phyloP scores from a whole-genome alignment of 2,329 filamentous ascomycete genomes.

The Clonostachys chloroleuca region DNA sequence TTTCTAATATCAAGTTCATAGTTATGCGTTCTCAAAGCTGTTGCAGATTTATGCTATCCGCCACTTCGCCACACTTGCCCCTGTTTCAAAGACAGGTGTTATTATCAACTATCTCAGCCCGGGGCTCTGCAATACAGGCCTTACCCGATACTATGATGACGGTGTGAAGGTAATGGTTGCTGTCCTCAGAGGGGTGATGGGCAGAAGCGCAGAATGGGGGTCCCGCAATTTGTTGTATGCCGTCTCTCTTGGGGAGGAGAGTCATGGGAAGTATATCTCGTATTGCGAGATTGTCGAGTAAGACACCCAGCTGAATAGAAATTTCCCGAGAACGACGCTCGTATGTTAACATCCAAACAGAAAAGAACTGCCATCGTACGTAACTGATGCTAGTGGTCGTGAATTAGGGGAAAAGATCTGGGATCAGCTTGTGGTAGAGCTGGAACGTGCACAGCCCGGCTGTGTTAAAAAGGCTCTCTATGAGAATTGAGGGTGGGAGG shows the following conservation, averaged over 20 bases:
- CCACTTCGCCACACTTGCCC: constrained; percentile 15
- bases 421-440: constrained; percentile 14
- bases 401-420: constrained; percentile 15
- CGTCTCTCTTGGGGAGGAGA: constrained; percentile 12
- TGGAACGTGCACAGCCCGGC: constrained; percentile 18
- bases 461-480: constrained; percentile 7
- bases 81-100: constrained; percentile 18
- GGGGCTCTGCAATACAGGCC: constrained; percentile 17
- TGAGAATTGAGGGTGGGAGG: not conserved
- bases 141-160: constrained; percentile 3
- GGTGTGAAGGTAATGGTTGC: not conserved
- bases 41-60: constrained; percentile 14
- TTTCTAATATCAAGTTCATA: not conserved
- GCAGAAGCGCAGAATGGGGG: constrained; percentile 12
- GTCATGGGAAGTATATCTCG: constrained; percentile 15
- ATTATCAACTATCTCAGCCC: constrained; percentile 21
- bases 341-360: constrained; percentile 1
- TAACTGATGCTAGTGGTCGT: constrained; percentile 9
- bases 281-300: constrained; percentile 18
- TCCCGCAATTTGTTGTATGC: constrained; percentile 18
- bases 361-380: constrained; percentile 12
- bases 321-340: not conserved
- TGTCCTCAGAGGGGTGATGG: not conserved
- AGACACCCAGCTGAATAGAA: constrained; percentile 4
- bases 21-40: constrained; percentile 19